phyloP scores from a whole-genome alignment of 2,329 filamentous ascomycete species.

The Botrytis galanthina region DNA sequence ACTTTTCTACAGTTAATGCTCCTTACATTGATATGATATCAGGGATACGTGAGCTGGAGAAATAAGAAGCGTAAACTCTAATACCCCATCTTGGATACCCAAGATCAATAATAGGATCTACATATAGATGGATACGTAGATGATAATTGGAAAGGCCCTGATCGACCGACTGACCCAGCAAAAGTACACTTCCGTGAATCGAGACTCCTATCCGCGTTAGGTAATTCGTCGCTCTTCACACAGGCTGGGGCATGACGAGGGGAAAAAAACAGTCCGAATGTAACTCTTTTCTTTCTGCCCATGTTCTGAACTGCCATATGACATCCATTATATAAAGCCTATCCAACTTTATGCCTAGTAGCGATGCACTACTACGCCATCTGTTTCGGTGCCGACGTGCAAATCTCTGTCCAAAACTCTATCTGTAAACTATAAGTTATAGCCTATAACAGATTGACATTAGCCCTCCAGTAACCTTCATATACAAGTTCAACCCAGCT shows the following conservation, averaged over 20 bases:
- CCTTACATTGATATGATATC: constrained; percentile 6
- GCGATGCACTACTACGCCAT: not conserved
- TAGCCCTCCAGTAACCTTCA: not conserved
- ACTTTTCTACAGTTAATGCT: constrained; percentile 3
- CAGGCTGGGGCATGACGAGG: not conserved
- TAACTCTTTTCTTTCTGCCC: not conserved
- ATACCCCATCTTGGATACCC: not conserved
- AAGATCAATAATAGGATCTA: not conserved
- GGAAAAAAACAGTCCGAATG: not conserved
- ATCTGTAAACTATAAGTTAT: not conserved
- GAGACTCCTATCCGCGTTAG: not conserved
- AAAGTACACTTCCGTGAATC: not conserved
- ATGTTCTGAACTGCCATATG: not conserved
- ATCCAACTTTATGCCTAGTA: constrained; percentile 6
- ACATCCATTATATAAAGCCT: not conserved
- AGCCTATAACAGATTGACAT: not conserved
- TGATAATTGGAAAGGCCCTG: not conserved
- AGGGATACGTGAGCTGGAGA: not conserved
- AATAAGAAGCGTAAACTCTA: not conserved
- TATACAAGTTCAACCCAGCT: not conserved
- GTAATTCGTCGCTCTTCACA: not conserved
- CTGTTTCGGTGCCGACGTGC: not conserved
- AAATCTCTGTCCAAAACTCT: not conserved
- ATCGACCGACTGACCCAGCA: not conserved
- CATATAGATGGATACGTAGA: constrained; percentile 7